Conservation (phyloP, 495 filamentous ascomycete species). For the Penicillium odoratum region DNA sequence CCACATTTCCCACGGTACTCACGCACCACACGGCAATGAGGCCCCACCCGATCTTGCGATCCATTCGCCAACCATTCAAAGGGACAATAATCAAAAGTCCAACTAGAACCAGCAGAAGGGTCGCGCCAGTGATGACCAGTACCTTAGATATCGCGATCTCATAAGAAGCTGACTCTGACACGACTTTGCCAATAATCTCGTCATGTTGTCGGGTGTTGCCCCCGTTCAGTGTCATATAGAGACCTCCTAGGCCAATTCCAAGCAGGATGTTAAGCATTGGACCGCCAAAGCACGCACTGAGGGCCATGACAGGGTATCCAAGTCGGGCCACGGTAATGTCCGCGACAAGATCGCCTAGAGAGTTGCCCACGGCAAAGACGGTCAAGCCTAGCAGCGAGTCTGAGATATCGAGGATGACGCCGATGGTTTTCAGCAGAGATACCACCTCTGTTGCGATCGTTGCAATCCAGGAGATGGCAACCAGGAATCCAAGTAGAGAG, state of each 20-base stretch:
- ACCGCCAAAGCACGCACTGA: slow-evolving; percentile 91
- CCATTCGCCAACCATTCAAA: slow-evolving; percentile 87
- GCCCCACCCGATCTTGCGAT: slow-evolving; percentile 75
- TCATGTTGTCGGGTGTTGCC: slow-evolving; percentile 19
- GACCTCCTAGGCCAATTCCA: slow-evolving; percentile 84
- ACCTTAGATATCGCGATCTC: slow-evolving; percentile 81
- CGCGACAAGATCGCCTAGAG: slow-evolving; percentile 89
- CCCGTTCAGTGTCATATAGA: slow-evolving; percentile 71
- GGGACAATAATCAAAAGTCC: slow-evolving; percentile 80
- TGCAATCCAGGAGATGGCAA: slow-evolving; percentile 92
- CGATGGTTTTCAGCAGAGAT: slow-evolving; percentile 88
- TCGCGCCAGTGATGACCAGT: slow-evolving; percentile 76
- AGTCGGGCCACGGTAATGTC: slow-evolving; percentile 91
- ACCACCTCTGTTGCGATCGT: slow-evolving; percentile 97
- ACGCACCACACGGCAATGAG: slow-evolving; percentile 80
- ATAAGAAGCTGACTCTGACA: slow-evolving; percentile 45
- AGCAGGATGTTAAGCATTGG: slow-evolving; percentile 98
- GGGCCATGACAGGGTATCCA: slow-evolving; percentile 96
- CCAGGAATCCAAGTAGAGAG: slow-evolving; percentile 87
- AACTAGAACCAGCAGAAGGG: slow-evolving; percentile 77
- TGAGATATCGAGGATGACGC: slow-evolving; percentile 88
- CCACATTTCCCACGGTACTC: slow-evolving; percentile 81
- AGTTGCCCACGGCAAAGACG: slow-evolving; percentile 96
- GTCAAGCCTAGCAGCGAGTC: slow-evolving; percentile 96
- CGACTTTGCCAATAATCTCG: slow-evolving; percentile 9